A percentile compares a stretch with the other conserved stretches of the same genome.
Evolutionary conservation across 306 rosid species (phyloP).

Genomic region (Erythrophleum fordii): DNA sequence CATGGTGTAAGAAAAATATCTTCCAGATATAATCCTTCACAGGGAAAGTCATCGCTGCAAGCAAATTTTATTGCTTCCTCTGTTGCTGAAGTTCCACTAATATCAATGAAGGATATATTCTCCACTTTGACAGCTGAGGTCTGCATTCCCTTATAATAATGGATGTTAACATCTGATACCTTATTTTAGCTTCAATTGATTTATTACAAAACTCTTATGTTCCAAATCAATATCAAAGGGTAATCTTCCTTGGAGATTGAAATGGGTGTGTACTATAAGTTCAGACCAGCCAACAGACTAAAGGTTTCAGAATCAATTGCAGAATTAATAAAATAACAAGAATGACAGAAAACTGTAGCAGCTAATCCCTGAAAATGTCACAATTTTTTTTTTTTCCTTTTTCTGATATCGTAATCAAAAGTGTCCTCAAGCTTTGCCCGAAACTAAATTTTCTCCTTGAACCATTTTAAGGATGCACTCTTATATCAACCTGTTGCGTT

Average conservation of each 20-base stretch:
- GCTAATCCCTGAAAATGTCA: background rate
- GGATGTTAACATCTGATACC: conserved; percentile 6
- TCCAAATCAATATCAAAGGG: background rate
- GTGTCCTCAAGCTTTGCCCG: too few relatives aligned
- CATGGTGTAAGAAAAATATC: conserved; percentile 49
- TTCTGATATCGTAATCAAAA: too few relatives aligned
- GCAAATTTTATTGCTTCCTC: conserved; percentile 61
- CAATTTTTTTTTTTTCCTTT: too few relatives aligned
- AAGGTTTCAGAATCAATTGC: background rate
- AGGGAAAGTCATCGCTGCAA: conserved; percentile 63
- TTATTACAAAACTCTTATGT: background rate
- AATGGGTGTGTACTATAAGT: background rate
- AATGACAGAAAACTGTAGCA: background rate
- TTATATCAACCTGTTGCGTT: background rate
- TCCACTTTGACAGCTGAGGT: conserved; percentile 61
- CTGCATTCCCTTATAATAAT: conserved; percentile 43
- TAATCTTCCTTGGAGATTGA: background rate
- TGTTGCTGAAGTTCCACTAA: conserved; percentile 67
- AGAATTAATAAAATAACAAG: background rate
- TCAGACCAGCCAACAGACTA: background rate
- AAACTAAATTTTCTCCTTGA: too few relatives aligned
- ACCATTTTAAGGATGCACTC: too few relatives aligned
- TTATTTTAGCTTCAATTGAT: background rate
- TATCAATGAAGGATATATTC: conserved; percentile 56
- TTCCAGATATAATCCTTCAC: conserved; percentile 60